Conservation (phyloP, 2,329 filamentous ascomycete species). For the Biscogniauxia mediterranea region DNA sequence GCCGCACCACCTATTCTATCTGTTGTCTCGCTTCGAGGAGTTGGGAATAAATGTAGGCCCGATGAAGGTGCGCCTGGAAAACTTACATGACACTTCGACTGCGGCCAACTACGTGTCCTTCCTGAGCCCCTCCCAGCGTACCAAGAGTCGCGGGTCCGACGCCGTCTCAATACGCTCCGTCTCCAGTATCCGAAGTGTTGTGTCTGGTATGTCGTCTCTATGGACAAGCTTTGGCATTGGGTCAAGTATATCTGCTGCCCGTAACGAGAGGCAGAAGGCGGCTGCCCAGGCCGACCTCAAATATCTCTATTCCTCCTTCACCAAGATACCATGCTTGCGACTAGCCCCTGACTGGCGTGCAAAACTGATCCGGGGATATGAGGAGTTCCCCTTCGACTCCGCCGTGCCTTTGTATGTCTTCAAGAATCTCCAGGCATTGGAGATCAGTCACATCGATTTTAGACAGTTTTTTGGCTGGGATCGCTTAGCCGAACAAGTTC, state of each 20-base stretch:
- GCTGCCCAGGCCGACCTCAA: conserved; percentile 84
- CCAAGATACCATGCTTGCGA: conserved; percentile 90
- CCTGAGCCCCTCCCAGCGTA: conserved; percentile 76
- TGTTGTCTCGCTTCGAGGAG: conserved; percentile 93
- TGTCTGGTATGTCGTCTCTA: conserved; percentile 92
- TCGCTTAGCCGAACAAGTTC: conserved; percentile 83
- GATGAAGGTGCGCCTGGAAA: conserved; percentile 94
- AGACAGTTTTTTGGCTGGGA: conserved; percentile 98
- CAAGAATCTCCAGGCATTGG: conserved; percentile 92
- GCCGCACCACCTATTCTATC: conserved; percentile 94
- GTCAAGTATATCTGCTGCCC: conserved; percentile 74
- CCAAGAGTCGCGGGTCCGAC: conserved; percentile 77
- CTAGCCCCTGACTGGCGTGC: conserved; percentile 92
- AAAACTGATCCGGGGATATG: conserved; percentile 85
- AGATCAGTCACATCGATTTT: conserved; percentile 94
- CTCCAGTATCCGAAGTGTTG: conserved; percentile 93
- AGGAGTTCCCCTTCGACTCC: conserved; percentile 97
- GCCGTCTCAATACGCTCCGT: conserved; percentile 91
- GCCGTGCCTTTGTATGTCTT: conserved; percentile 95
- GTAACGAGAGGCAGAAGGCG: conserved; percentile 86
- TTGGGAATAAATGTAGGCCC: conserved; percentile 86
- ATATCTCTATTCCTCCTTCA: conserved; percentile 97
- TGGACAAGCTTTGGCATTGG: conserved; percentile 87
- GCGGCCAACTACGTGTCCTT: conserved; percentile 96
- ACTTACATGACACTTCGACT: conserved; percentile 82